These are phyloP conservation scores for Breviolum minutum DNA, from an alignment of 73 alveolate genomes.

Conservation along the genomic window DNA sequence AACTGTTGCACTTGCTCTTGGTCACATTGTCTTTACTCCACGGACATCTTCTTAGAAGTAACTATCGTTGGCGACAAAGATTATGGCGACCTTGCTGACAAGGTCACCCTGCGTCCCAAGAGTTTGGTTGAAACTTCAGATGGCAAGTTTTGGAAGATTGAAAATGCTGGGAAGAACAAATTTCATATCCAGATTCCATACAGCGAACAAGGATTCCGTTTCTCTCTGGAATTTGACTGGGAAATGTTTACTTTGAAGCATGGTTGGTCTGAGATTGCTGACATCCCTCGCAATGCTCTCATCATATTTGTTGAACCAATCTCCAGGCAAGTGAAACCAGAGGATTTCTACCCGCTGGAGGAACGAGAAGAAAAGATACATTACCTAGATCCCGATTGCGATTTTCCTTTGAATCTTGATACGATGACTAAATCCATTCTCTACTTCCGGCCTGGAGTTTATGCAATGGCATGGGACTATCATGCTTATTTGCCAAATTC, in stretches of 20 bases:
- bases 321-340: slow-evolving; percentile 5
- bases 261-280: not conserved
- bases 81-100: not conserved
- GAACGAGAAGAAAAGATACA: not conserved
- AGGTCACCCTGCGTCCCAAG: slow-evolving; percentile 7
- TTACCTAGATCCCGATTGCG: slow-evolving; percentile 21
- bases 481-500: not conserved
- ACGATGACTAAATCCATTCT: not conserved
- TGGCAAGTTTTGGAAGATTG: not conserved
- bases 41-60: slow-evolving; percentile 9
- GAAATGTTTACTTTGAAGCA: not conserved
- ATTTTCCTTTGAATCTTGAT: not conserved
- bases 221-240: slow-evolving; percentile 28
- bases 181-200: slow-evolving; percentile 23
- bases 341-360: not conserved
- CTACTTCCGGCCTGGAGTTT: slow-evolving; percentile 32
- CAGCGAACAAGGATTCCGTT: slow-evolving; percentile 20
- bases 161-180: not conserved
- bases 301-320: slow-evolving; percentile 2
- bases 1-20: slow-evolving; percentile 1
- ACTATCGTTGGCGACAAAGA: not conserved
- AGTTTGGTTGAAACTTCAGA: not conserved
- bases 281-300: not conserved
- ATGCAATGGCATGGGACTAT: slow-evolving; percentile 46
- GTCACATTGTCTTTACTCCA: slow-evolving; percentile 2